A percentile compares a stretch with the other conserved stretches of the same genome.
Conservation (phyloP, 164 flowering plant genomes). For the Aristolochia fimbriata region DNA sequence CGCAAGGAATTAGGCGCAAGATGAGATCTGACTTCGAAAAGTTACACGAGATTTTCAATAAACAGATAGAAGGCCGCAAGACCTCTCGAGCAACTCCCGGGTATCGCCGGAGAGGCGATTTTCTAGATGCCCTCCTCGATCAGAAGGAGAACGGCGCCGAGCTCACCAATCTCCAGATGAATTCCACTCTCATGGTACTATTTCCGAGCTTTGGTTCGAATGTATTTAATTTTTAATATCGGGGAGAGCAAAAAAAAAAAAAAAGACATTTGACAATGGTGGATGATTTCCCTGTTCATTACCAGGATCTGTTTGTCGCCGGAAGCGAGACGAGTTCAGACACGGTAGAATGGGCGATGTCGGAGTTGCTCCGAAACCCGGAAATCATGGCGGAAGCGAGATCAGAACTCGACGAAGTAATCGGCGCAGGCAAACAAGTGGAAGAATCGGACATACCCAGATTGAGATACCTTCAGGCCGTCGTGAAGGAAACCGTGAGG, state of each 20-base stretch:
- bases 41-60: neutral
- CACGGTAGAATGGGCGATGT: constrained; percentile 7
- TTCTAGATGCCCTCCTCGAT: constrained; percentile 4
- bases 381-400: neutral
- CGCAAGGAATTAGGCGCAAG: neutral
- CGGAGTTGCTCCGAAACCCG: constrained; percentile 5
- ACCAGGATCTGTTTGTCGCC: constrained; percentile 1
- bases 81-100: neutral
- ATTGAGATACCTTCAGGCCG: constrained; percentile 14
- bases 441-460: constrained; percentile 13
- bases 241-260: no score
- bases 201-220: no score
- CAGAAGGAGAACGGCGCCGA: neutral
- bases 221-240: no score
- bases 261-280: no score
- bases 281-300: no score
- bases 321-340: neutral
- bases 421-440: neutral
- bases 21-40: neutral
- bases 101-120: neutral
- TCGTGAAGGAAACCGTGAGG: constrained; percentile 12
- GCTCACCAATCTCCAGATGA: no score
- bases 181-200: no score
- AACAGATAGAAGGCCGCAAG: neutral
- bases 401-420: neutral